A percentile compares a stretch with the other conserved stretches of the same genome.
Conservation (phyloP, 2,329 filamentous ascomycete genomes). For the Beauveria brongniartii region DNA sequence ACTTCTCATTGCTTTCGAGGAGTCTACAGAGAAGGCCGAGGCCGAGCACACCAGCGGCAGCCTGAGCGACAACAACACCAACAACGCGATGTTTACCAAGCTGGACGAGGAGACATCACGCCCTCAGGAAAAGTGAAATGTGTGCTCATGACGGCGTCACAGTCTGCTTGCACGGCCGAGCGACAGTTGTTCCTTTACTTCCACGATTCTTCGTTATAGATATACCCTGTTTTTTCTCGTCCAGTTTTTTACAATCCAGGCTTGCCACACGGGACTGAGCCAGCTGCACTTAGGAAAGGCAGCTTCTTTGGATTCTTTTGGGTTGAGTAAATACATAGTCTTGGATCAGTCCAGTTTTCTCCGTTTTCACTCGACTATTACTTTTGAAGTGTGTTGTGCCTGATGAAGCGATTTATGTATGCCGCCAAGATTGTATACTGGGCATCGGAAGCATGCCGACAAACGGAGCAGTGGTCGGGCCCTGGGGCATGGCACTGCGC, state of each 20-base stretch:
- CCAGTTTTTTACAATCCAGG: neutral
- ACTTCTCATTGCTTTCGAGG: conserved; percentile 39
- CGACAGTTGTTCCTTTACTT: neutral
- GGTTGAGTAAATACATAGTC: neutral
- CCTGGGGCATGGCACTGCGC: too few species aligned
- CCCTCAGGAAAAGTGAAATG: conserved; percentile 10
- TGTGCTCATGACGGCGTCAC: neutral
- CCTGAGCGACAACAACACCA: conserved; percentile 19
- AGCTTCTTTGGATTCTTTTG: neutral
- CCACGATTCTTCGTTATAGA: neutral
- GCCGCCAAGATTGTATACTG: too few species aligned
- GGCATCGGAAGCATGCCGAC: too few species aligned
- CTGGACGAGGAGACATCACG: conserved; percentile 28
- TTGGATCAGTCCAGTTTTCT: neutral
- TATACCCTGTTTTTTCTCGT: conserved; percentile 10
- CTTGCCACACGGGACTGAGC: neutral
- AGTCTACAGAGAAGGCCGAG: conserved; percentile 18
- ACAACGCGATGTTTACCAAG: conserved; percentile 22
- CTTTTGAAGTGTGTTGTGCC: neutral
- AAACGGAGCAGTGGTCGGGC: too few species aligned
- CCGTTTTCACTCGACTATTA: neutral
- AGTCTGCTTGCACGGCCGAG: neutral
- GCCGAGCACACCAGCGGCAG: conserved; percentile 22
- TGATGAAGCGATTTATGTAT: too few species aligned
- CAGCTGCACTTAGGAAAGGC: neutral